phyloP scores from a whole-genome alignment of 2,329 filamentous ascomycete genomes.

The Scedosporium boydii region DNA sequence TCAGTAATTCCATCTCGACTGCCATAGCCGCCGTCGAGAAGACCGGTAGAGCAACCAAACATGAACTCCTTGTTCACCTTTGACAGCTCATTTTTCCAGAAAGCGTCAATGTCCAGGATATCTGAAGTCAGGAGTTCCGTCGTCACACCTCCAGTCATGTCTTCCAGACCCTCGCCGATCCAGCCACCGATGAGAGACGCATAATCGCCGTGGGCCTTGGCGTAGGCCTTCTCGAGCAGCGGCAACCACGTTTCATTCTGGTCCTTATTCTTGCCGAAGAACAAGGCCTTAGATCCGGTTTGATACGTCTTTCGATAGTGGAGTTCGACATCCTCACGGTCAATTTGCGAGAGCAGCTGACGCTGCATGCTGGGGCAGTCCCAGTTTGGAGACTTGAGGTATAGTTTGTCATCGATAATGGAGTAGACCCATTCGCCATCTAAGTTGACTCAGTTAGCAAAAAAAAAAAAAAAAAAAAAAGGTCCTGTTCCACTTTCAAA shows the following conservation, averaged over 20 bases:
- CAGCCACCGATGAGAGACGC: conserved; percentile 61
- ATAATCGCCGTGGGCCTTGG: conserved; percentile 75
- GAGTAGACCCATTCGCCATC: conserved; percentile 90
- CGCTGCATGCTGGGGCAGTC: conserved; percentile 70
- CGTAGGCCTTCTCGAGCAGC: conserved; percentile 72
- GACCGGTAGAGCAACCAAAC: conserved; percentile 46
- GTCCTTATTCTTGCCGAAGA: conserved; percentile 67
- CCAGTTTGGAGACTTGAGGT: conserved; percentile 72
- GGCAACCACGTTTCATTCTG: conserved; percentile 78
- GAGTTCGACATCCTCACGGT: conserved; percentile 61
- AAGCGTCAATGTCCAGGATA: conserved; percentile 52
- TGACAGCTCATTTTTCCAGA: conserved; percentile 71
- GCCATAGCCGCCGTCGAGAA: conserved; percentile 33
- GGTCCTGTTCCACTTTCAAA: neutral
- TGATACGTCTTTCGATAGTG: conserved; percentile 64
- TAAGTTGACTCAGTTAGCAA: conserved; percentile 8
- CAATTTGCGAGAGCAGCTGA: conserved; percentile 64
- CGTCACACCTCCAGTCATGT: conserved; percentile 57
- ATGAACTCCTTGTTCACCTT: conserved; percentile 71
- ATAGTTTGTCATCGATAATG: conserved; percentile 86
- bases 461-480: too few relatives aligned
- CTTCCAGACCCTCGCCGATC: conserved; percentile 49
- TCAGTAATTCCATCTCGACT: conserved; percentile 48
- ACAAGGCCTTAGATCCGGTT: conserved; percentile 66
- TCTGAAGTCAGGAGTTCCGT: conserved; percentile 57